Evolutionary conservation across 1,139 yeast species (phyloP).

Genomic region (Scheffersomyces illinoinensis): DNA sequence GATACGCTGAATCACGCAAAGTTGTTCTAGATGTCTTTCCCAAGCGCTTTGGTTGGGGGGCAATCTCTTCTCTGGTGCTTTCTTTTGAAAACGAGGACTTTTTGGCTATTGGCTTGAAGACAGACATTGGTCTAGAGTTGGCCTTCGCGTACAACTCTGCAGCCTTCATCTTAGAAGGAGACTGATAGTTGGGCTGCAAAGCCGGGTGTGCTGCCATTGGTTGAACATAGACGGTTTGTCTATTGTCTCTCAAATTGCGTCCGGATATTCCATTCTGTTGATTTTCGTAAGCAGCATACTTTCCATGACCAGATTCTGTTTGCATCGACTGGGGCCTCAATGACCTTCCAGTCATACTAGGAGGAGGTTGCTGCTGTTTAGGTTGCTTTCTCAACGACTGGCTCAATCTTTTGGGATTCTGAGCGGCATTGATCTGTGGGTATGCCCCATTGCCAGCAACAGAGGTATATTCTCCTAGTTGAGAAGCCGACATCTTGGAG

Average conservation of each 20-base stretch:
- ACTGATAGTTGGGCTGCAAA: conserved; percentile 39
- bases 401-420: conserved; percentile 27
- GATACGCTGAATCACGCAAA: conserved; percentile 11
- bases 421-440: conserved; percentile 3
- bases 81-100: conserved; percentile 58
- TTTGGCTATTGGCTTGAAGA: conserved; percentile 39
- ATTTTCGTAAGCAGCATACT: conserved; percentile 5
- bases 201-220: conserved; percentile 48
- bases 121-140: conserved; percentile 41
- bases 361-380: conserved; percentile 10
- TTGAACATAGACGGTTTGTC: conserved; percentile 34
- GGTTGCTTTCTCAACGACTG: conserved; percentile 33
- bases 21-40: conserved; percentile 19
- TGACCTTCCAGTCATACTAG: conserved; percentile 19
- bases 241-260: conserved; percentile 28
- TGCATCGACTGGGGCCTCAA: conserved; percentile 38
- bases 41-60: not conserved
- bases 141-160: conserved; percentile 54
- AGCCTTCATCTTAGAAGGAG: conserved; percentile 46
- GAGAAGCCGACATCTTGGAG: conserved; percentile 54
- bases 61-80: conserved; percentile 11
- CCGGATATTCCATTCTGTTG: conserved; percentile 27
- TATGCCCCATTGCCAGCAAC: conserved; percentile 3
- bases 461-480: conserved; percentile 22
- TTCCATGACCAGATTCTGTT: conserved; percentile 4